Base-by-base conservation (phyloP, 1,284 basidiomycete genomes). In the Heterobasidion occidentale region DNA sequence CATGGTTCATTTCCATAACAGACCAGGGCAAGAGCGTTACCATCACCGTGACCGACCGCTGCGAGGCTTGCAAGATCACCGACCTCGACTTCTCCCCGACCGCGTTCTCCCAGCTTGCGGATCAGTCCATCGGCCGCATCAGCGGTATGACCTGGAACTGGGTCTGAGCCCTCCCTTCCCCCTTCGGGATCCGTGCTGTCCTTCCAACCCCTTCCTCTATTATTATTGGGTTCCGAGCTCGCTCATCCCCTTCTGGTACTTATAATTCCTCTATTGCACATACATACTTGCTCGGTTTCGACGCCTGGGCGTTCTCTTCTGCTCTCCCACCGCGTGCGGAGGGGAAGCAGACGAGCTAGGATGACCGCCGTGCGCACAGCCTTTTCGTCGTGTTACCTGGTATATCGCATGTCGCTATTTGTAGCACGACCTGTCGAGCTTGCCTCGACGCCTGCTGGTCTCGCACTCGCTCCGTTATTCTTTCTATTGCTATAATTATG, bases 1-100 rank as follows among this genome's bases (percentile, higher is more conserved):
- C 17, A 56, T 15, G 9, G 19, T 36, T 8, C 35, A 8, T 35
- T 27, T 53, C 46, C 52, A 52, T 33, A 60, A 52, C 56, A 86
- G 85, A 80, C 64, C 34, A 74, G 51, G 81, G 81, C 60, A 78
- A 78, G 35, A 68, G 64, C 2, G 72, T 83, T 48, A 71, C 66
- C 0, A 78, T 86, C 36, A 68, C 68, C 0, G 66, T 88, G 58
- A 76, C 73, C 0, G 88, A 91, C 66, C 76, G 86, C 36, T 91
- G 88, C 65, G 66, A 56, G 5, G 85, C 66, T 11, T 90, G 86
- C 62, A 59, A 57, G 0, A 2, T 67, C 14, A 73, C 67, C 49
- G 76, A 79, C 63, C 75, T 88, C 57, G 84, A 86, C 68, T 74
- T 84, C 61, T 82, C 82, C 17, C 81, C 79, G 2, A 3, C 67